Conservation (phyloP, 1,139 yeast species). For the Geotrichum aggregatum region DNA sequence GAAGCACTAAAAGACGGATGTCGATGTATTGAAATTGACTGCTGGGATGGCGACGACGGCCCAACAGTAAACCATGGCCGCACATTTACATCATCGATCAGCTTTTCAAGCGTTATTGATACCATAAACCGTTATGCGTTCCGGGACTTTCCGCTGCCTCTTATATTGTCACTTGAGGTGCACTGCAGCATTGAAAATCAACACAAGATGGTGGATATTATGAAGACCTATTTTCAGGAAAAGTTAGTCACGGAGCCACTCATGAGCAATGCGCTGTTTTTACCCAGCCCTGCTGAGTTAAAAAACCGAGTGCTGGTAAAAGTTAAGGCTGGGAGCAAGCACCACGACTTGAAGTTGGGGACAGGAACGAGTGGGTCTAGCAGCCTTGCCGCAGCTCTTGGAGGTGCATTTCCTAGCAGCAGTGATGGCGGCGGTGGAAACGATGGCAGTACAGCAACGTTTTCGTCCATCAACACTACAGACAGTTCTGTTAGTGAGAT, state of each 20-base stretch:
- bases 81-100: conserved; percentile 70
- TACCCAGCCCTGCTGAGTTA: conserved; percentile 73
- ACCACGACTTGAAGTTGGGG: neutral
- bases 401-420: neutral
- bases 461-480: neutral
- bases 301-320: conserved; percentile 69
- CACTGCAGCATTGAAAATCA: conserved; percentile 72
- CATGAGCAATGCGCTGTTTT: conserved; percentile 25
- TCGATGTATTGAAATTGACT: conserved; percentile 85
- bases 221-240: conserved; percentile 58
- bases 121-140: conserved; percentile 82
- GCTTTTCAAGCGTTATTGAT: conserved; percentile 63
- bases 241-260: conserved; percentile 49
- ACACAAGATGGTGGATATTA: conserved; percentile 48
- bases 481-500: conserved; percentile 1
- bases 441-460: neutral
- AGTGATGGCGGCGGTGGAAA: conserved; percentile 3
- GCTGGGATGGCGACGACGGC: conserved; percentile 84
- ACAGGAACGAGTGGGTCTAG: neutral
- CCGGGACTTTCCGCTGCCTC: conserved; percentile 74
- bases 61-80: conserved; percentile 92
- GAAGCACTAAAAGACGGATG: conserved; percentile 87
- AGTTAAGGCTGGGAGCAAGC: conserved; percentile 1
- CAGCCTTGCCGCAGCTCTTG: neutral
- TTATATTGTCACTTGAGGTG: conserved; percentile 79